These are phyloP conservation scores for Trichoderma afroharzianum DNA, from an alignment of 2,329 filamentous ascomycete genomes.

Conservation along the genomic window DNA sequence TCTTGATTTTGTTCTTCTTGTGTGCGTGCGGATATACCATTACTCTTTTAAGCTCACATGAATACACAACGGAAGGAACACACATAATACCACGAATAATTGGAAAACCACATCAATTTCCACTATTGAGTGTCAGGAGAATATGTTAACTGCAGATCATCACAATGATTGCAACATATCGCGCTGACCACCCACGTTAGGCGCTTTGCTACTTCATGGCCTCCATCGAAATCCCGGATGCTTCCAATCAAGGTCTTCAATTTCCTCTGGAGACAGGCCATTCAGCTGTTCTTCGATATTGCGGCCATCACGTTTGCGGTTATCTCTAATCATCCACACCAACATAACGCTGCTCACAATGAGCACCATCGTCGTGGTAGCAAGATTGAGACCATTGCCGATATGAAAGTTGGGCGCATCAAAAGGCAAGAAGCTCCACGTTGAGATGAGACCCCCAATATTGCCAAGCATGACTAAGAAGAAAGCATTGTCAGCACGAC, in stretches of 20 bases:
- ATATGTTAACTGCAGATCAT: neutral
- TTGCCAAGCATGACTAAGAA: neutral
- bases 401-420: neutral
- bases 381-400: neutral
- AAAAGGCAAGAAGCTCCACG: neutral
- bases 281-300: neutral
- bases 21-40: neutral
- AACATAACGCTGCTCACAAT: neutral
- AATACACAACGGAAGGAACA: neutral
- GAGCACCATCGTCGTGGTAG: neutral
- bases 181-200: neutral
- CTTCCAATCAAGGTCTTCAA: neutral
- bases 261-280: neutral
- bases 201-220: neutral
- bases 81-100: neutral
- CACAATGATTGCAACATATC: neutral
- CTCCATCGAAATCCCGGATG: neutral
- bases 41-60: neutral
- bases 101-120: neutral
- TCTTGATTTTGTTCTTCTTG: neutral
- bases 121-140: neutral
- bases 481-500: neutral
- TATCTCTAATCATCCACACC: neutral
- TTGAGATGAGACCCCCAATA: neutral
- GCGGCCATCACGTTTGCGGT: neutral